Evolutionary conservation across 1,139 yeast species (phyloP).

Genomic region (Meyerozyma smithsonii): DNA sequence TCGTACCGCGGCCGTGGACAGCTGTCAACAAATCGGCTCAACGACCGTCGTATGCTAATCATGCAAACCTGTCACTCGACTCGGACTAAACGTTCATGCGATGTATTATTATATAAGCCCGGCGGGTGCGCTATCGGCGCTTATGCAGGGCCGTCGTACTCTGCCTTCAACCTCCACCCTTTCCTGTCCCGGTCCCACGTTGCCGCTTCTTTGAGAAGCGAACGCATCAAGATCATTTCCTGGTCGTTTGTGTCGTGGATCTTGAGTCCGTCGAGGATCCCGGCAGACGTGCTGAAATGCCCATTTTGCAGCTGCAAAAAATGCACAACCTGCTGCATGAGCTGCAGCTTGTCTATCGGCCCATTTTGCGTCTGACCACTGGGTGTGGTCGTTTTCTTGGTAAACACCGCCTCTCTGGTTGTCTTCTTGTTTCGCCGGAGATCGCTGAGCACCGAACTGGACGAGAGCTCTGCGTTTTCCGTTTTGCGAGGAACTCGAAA

Average conservation of each 20-base stretch:
- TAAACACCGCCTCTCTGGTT: constrained; percentile 16
- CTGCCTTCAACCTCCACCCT: constrained; percentile 66
- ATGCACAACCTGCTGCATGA: constrained; percentile 29
- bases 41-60: neutral
- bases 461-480: constrained; percentile 7
- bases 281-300: constrained; percentile 50
- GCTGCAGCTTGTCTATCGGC: constrained; percentile 22
- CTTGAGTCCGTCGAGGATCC: constrained; percentile 49
- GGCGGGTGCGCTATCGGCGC: no score
- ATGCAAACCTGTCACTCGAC: neutral
- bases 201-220: constrained; percentile 66
- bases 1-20: constrained; percentile 53
- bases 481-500: constrained; percentile 4
- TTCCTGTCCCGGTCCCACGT: constrained; percentile 53
- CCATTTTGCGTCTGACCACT: constrained; percentile 4
- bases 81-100: neutral
- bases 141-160: no score
- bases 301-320: constrained; percentile 31
- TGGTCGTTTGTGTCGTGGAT: constrained; percentile 45
- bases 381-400: constrained; percentile 15
- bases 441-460: constrained; percentile 12
- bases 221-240: constrained; percentile 60
- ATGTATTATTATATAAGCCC: neutral
- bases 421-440: constrained; percentile 7
- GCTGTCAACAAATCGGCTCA: constrained; percentile 2